phyloP scores from a whole-genome alignment of 176 grass and related monocot genomes.

The Areca catechu region DNA sequence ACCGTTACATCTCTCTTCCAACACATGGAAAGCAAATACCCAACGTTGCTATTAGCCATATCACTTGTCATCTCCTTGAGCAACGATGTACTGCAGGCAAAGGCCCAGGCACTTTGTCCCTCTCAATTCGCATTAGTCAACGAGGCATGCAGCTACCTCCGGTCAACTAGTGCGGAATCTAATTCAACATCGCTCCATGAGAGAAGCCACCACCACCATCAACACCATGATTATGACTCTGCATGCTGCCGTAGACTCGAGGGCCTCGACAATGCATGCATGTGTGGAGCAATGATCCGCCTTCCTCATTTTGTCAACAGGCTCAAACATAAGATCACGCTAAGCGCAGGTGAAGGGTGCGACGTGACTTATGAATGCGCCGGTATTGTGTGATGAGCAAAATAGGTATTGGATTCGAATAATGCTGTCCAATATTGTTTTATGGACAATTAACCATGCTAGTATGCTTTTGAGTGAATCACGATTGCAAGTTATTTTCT shows the following conservation, averaged over 20 bases:
- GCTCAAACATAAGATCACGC: constrained; percentile 39
- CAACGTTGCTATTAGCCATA: constrained; percentile 1
- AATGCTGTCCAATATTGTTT: too few species aligned
- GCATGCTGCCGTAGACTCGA: constrained; percentile 62
- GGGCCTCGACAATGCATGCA: constrained; percentile 55
- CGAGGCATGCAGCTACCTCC: constrained; percentile 48
- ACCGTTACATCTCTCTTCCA: neutral
- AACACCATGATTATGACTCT: constrained; percentile 20
- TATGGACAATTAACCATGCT: too few species aligned
- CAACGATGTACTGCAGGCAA: constrained; percentile 1
- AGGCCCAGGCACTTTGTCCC: constrained; percentile 47
- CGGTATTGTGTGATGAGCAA: neutral
- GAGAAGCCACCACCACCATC: constrained; percentile 29
- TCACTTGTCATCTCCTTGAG: constrained; percentile 10
- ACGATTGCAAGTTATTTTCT: too few species aligned
- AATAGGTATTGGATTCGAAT: too few species aligned
- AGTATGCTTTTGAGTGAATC: too few species aligned
- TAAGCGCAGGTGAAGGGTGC: constrained; percentile 44
- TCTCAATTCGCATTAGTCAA: constrained; percentile 63
- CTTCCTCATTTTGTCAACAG: constrained; percentile 50
- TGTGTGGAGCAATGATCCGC: constrained; percentile 38
- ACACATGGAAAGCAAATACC: constrained; percentile 19
- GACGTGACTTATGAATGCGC: constrained; percentile 54
- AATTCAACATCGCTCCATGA: too few species aligned
- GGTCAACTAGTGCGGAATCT: neutral